These are phyloP conservation scores for Lepraria neglecta DNA, from an alignment of 495 filamentous ascomycete genomes.

Conservation along the genomic window DNA sequence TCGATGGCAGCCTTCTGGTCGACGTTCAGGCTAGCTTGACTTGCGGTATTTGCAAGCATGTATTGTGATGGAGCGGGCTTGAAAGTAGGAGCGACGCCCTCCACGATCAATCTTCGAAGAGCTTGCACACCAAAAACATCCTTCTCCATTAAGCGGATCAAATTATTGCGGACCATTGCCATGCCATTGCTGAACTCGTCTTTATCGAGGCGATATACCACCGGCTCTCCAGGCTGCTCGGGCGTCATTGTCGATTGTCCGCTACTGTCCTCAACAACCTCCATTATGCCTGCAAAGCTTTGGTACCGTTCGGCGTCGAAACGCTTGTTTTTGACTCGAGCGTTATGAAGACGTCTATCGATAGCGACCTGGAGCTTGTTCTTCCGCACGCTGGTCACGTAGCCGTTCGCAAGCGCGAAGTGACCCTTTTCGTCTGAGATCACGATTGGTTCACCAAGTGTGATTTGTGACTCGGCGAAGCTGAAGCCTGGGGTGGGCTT, in stretches of 20 bases:
- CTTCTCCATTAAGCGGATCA: slow-evolving; percentile 84
- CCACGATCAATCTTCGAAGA: slow-evolving; percentile 71
- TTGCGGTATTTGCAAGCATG: slow-evolving; percentile 40
- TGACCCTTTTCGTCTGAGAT: slow-evolving; percentile 95
- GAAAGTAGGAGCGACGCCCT: slow-evolving; percentile 65
- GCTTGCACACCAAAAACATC: slow-evolving; percentile 63
- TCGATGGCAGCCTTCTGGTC: slow-evolving; percentile 81
- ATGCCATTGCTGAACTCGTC: slow-evolving; percentile 98
- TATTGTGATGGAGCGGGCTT: slow-evolving; percentile 57
- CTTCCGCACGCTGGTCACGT: slow-evolving; percentile 67
- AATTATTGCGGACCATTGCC: slow-evolving; percentile 88
- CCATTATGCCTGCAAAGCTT: slow-evolving; percentile 86
- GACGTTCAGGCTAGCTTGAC: slow-evolving; percentile 61
- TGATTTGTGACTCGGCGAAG: slow-evolving; percentile 87
- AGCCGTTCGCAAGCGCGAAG: slow-evolving; percentile 89
- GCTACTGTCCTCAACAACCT: slow-evolving; percentile 54
- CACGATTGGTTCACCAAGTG: slow-evolving; percentile 82
- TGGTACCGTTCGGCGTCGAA: slow-evolving; percentile 76
- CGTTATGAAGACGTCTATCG: slow-evolving; percentile 80
- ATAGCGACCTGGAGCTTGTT: slow-evolving; percentile 76
- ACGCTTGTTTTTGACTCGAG: slow-evolving; percentile 62
- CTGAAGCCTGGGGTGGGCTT: slow-evolving; percentile 55
- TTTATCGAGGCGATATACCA: slow-evolving; percentile 84
- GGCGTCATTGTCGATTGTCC: slow-evolving; percentile 29
- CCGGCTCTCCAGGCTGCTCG: slow-evolving; percentile 48